Conservation (phyloP, 176 grass and related monocot genomes). For the Ensete glaucum region DNA sequence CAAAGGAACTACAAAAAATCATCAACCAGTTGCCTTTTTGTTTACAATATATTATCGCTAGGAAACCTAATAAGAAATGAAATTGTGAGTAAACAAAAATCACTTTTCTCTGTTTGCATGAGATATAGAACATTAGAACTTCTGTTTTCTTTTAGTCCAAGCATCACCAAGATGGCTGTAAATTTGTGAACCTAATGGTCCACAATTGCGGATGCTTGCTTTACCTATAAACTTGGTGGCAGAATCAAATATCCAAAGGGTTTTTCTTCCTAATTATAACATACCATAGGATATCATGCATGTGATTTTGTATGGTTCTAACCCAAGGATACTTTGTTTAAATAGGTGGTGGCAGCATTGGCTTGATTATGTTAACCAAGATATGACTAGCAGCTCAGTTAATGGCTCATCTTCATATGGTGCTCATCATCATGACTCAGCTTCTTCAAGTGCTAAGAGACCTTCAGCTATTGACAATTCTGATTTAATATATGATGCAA, state of each 20-base stretch:
- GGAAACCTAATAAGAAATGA: too few relatives aligned
- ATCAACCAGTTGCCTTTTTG: too few relatives aligned
- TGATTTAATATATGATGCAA: slow-evolving; percentile 69
- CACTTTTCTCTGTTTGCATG: too few relatives aligned
- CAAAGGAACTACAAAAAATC: too few relatives aligned
- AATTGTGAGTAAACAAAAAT: too few relatives aligned
- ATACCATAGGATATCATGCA: neutral
- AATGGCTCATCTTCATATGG: slow-evolving; percentile 38
- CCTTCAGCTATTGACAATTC: slow-evolving; percentile 87
- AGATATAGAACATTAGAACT: too few relatives aligned
- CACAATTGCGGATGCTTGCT: neutral
- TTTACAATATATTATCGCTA: too few relatives aligned
- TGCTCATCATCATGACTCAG: slow-evolving; percentile 51
- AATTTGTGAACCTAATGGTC: too few relatives aligned
- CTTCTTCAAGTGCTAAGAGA: slow-evolving; percentile 42
- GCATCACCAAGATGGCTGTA: too few relatives aligned
- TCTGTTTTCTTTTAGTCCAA: too few relatives aligned
- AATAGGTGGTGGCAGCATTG: slow-evolving; percentile 99
- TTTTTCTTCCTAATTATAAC: neutral
- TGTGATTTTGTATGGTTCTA: slow-evolving; percentile 8
- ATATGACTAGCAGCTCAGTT: slow-evolving; percentile 45
- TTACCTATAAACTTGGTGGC: neutral
- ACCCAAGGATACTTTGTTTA: slow-evolving; percentile 12
- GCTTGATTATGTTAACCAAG: slow-evolving; percentile 95
- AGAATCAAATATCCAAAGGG: too few relatives aligned